Evolutionary conservation across 2,329 filamentous ascomycete genomes (phyloP).

Genomic region (Fusarium devonianum): DNA sequence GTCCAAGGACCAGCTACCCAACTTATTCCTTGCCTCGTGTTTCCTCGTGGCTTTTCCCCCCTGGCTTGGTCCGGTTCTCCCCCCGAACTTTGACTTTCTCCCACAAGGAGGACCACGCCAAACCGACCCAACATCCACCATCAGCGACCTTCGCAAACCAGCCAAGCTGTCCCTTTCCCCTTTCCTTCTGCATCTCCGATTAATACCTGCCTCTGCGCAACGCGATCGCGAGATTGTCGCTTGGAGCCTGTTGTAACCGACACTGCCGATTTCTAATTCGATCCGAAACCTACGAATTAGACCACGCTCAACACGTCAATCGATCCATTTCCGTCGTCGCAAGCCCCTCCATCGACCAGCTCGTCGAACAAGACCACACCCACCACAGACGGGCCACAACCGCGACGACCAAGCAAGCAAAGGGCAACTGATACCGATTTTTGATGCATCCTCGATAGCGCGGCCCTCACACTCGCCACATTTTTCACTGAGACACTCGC

Average conservation of each 20-base stretch:
- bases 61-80: slow-evolving; percentile 32
- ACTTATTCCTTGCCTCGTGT: slow-evolving; percentile 27
- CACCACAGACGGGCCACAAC: slow-evolving; percentile 4
- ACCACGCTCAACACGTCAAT: slow-evolving; percentile 24
- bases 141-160: slow-evolving; percentile 34
- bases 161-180: slow-evolving; percentile 41
- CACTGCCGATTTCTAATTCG: slow-evolving; percentile 11
- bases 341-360: slow-evolving; percentile 16
- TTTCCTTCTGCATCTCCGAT: slow-evolving; percentile 28
- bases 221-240: slow-evolving; percentile 31
- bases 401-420: not conserved
- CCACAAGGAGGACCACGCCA: slow-evolving; percentile 22
- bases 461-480: not conserved
- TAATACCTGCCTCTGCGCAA: slow-evolving; percentile 30
- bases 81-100: slow-evolving; percentile 36
- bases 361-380: slow-evolving; percentile 7
- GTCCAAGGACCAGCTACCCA: slow-evolving; percentile 23
- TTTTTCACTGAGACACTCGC: slow-evolving; percentile 22
- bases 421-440: too few relatives aligned
- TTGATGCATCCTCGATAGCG: slow-evolving; percentile 38
- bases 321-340: slow-evolving; percentile 25
- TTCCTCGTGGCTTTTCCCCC: slow-evolving; percentile 15
- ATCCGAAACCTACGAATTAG: slow-evolving; percentile 21
- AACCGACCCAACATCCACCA: slow-evolving; percentile 22
- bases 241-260: slow-evolving; percentile 22